These are phyloP conservation scores for Cyclostephanos invisitatus DNA, from an alignment of 108 stramenopile species.

Conservation along the genomic window DNA sequence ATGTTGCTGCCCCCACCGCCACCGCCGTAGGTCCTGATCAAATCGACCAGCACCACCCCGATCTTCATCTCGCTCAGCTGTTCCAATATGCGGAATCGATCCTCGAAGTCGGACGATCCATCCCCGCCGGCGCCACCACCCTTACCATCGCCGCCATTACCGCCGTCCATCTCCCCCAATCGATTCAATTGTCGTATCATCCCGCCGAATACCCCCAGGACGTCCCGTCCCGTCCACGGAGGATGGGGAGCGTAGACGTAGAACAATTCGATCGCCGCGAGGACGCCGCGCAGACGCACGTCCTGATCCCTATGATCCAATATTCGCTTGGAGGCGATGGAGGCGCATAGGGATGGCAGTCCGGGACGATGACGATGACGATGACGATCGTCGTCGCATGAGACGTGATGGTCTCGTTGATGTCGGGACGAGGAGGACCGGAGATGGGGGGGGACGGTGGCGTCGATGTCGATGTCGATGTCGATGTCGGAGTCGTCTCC, in stretches of 20 bases:
- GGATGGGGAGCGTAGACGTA: conserved; percentile 82
- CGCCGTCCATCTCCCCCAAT: too few species aligned
- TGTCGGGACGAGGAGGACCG: not conserved
- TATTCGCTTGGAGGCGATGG: conserved; percentile 39
- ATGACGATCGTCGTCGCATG: too few species aligned
- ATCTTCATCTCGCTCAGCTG: conserved; percentile 80
- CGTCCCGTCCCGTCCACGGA: conserved; percentile 72
- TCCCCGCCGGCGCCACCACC: too few species aligned
- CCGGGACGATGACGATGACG: conserved; percentile 41
- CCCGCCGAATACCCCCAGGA: conserved; percentile 66
- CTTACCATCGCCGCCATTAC: too few species aligned
- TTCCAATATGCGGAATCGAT: conserved; percentile 68
- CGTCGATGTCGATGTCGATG: conserved; percentile 18
- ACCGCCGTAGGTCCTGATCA: conserved; percentile 42
- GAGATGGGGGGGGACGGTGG: conserved; percentile 3
- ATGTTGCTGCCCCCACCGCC: not conserved
- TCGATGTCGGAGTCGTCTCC: conserved; percentile 17
- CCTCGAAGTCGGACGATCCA: conserved; percentile 39
- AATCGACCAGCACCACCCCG: conserved; percentile 76
- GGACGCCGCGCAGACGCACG: conserved; percentile 66
- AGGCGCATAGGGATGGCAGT: conserved; percentile 51
- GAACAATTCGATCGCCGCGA: conserved; percentile 78
- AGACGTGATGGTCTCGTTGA: too few species aligned
- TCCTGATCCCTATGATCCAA: conserved; percentile 71
- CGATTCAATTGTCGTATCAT: conserved; percentile 79